Evolutionary conservation across 2,329 filamentous ascomycete species (phyloP).

Genomic region (Penicillium rolfsii): DNA sequence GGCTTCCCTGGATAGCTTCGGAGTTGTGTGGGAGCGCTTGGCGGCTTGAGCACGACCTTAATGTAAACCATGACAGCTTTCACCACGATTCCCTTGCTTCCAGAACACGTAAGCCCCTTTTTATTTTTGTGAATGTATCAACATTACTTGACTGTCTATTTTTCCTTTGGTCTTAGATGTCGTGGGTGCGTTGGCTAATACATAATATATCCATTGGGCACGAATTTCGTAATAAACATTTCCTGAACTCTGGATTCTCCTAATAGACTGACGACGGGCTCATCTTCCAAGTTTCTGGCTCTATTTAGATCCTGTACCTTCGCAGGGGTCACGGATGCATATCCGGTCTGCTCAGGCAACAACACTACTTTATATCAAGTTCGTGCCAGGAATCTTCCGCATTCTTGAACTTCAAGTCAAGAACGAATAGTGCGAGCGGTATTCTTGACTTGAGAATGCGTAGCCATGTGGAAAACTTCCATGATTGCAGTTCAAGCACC

Average conservation of each 20-base stretch:
- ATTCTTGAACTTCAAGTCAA: too few species aligned
- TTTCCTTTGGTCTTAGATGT: constrained; percentile 17
- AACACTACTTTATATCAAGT: too few species aligned
- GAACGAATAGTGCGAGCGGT: not conserved
- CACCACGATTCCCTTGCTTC: constrained; percentile 24
- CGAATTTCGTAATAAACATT: too few species aligned
- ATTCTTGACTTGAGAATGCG: not conserved
- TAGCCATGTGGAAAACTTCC: not conserved
- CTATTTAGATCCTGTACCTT: not conserved
- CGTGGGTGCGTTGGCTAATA: constrained; percentile 1
- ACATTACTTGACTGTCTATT: constrained; percentile 14
- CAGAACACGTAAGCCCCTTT: constrained; percentile 25
- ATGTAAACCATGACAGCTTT: constrained; percentile 37
- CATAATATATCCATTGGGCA: not conserved
- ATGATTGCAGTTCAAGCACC: not conserved
- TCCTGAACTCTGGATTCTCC: too few species aligned
- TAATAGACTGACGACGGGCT: too few species aligned
- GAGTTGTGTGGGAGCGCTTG: constrained; percentile 35
- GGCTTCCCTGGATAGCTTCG: constrained; percentile 35
- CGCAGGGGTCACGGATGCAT: not conserved
- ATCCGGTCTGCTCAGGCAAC: not conserved
- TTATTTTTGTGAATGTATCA: constrained; percentile 25
- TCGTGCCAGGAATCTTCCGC: not conserved
- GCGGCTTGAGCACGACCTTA: constrained; percentile 35
- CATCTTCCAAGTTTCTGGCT: not conserved